Conservation (phyloP, 495 filamentous ascomycete genomes). For the Penicillium verhagenii region DNA sequence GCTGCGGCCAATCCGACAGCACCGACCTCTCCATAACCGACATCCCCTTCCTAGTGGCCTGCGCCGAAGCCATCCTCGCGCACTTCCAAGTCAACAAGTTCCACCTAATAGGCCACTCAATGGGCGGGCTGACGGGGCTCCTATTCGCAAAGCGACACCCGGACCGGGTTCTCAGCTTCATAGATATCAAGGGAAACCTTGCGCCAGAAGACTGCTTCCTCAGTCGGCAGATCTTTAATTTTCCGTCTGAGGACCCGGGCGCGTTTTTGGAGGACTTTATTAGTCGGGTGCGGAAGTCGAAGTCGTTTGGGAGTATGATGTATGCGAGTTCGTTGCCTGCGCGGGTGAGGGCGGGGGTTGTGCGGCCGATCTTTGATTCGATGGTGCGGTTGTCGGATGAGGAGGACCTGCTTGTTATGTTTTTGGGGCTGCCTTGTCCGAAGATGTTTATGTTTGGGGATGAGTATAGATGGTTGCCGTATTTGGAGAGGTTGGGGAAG, state of each 20-base stretch:
- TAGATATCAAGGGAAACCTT: slow-evolving; percentile 34
- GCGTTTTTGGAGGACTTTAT: slow-evolving; percentile 28
- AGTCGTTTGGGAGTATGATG: slow-evolving; percentile 17
- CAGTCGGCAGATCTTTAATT: slow-evolving; percentile 27
- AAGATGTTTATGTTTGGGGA: slow-evolving; percentile 32
- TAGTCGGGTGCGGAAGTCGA: slow-evolving; percentile 13
- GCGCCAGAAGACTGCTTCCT: slow-evolving; percentile 34
- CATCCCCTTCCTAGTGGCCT: slow-evolving; percentile 31
- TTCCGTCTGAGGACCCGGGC: slow-evolving; percentile 16
- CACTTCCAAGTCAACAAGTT: slow-evolving; percentile 22
- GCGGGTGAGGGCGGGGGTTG: slow-evolving; percentile 18
- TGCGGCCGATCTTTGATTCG: slow-evolving; percentile 25
- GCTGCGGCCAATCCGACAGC: slow-evolving; percentile 23
- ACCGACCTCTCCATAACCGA: slow-evolving; percentile 19
- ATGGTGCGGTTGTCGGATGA: slow-evolving; percentile 30
- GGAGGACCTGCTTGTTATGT: slow-evolving; percentile 20
- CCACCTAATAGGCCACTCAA: slow-evolving; percentile 31
- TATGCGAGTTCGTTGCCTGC: slow-evolving; percentile 25
- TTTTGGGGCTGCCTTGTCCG: slow-evolving; percentile 20
- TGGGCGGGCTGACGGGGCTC: slow-evolving; percentile 29
- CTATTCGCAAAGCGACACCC: slow-evolving; percentile 18
- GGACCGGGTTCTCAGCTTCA: slow-evolving; percentile 24
- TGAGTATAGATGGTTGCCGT: slow-evolving; percentile 22
- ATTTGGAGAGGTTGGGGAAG: slow-evolving; percentile 18
- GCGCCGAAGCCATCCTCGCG: slow-evolving; percentile 18